phyloP scores from a whole-genome alignment of 495 filamentous ascomycete genomes.

The Neurospora sp. region DNA sequence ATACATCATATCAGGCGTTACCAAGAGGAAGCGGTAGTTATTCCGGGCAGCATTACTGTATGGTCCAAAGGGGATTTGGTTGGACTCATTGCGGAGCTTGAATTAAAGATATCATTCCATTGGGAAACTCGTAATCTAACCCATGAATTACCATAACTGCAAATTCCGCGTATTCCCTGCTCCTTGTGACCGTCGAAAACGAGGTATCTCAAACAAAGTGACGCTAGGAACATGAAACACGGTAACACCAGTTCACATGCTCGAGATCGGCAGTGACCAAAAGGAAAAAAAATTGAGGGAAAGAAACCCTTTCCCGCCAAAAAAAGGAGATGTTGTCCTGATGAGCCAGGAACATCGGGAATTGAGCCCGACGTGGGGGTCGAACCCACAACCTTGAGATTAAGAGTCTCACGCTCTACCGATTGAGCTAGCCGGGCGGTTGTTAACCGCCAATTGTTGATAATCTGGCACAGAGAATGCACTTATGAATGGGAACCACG shows the following conservation, averaged over 20 bases:
- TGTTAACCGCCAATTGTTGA: neutral
- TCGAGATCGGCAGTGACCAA: neutral
- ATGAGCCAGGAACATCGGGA: neutral
- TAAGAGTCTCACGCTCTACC: conserved; percentile 81
- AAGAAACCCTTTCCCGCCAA: neutral
- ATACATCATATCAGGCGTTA: neutral
- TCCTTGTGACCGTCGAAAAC: neutral
- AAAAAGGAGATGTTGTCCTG: neutral
- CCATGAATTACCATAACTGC: neutral
- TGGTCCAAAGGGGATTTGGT: neutral
- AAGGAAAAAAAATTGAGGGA: neutral
- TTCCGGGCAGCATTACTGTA: neutral
- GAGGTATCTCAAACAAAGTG: neutral
- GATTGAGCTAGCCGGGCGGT: conserved; percentile 60
- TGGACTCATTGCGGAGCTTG: neutral
- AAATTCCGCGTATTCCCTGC: neutral
- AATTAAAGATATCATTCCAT: neutral
- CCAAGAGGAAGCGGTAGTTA: neutral
- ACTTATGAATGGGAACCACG: neutral
- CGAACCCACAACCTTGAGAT: conserved; percentile 12
- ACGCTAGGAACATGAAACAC: neutral
- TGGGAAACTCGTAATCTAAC: neutral
- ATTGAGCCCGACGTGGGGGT: neutral
- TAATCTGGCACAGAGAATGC: accelerated
- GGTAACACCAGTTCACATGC: neutral